phyloP scores from a whole-genome alignment of 306 rosid species.

The Dryas octopetala region DNA sequence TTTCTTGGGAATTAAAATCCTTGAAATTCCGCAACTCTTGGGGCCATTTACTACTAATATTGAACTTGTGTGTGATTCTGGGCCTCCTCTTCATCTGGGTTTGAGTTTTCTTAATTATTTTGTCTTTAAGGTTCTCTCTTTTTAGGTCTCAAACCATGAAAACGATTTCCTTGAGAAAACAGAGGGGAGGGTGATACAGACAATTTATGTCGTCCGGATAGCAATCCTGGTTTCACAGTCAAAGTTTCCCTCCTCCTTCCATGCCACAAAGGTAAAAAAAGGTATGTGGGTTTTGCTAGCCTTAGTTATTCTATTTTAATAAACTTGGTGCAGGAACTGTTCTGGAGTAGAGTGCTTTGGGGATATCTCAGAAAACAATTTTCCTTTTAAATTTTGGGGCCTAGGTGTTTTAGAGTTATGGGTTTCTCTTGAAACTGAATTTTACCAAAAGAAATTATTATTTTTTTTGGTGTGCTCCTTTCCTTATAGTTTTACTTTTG shows the following conservation, averaged over 20 bases:
- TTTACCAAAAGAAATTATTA: background rate
- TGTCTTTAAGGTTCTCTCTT: background rate
- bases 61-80: background rate
- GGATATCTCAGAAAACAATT: slow-evolving; percentile 11
- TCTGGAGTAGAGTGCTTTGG: slow-evolving; percentile 34
- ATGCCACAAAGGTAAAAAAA: slow-evolving; percentile 34
- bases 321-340: slow-evolving; percentile 32
- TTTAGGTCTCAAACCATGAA: background rate
- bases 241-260: slow-evolving; percentile 16
- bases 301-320: background rate
- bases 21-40: background rate
- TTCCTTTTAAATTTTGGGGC: slow-evolving; percentile 26
- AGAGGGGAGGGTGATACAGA: slow-evolving; percentile 20
- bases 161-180: slow-evolving; percentile 12
- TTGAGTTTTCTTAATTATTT: background rate
- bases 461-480: background rate
- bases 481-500: background rate
- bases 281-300: slow-evolving; percentile 35
- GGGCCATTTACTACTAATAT: slow-evolving; percentile 8
- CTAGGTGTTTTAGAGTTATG: slow-evolving; percentile 21
- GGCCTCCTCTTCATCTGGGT: background rate
- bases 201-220: slow-evolving; percentile 44
- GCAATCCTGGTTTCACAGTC: slow-evolving; percentile 36
- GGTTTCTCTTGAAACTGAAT: slow-evolving; percentile 27
- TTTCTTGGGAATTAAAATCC: background rate